Evolutionary conservation across 768 basidiomycete genomes (phyloP), one percentile per base, ranked within the genome.

Genomic region (Hirschioporus abietinus): DNA sequence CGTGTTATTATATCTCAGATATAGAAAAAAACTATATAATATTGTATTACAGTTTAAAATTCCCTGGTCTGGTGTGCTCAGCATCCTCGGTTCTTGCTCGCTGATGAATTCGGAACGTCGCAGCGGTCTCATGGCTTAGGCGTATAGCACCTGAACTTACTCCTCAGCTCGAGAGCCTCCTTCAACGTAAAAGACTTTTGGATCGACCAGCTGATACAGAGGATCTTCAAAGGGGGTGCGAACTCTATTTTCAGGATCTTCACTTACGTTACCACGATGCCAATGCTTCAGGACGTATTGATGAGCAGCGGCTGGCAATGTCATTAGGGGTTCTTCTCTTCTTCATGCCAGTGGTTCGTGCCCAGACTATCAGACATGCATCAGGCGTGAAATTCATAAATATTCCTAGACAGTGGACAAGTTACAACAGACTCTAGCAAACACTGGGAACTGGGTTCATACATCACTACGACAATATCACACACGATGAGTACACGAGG

Each of bases 401-500:
- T 30, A 30, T 30, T 30, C 30, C 30, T 52, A 52, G 42, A 52
- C 42, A 52, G 42, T 10, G 42, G 42, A 15, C 42, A 52, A 52
- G 42, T 52, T 6, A 52, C 12, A 52, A 52, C 12, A 52, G 42
- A 20, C 42, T 15, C 15, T 15, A 12, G 12, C 42, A 52, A 15
- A 52, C 20, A 52, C 1, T 52, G 42, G 20, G 42, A 52, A 12
- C 12, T 52, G 42, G 42, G 20, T 52, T 52, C 42, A 52, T 52
- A 52, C 42, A 52, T 52, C 42, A 52, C 42, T 52, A 15, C 20
- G 12, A 52, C 12, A 52, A 15, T 20, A 52, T 52, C 42, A 52
- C 42, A 52, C 42, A 52, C 42, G 42, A 52, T 52, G 42, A 52
- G 42, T 52, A 52, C 42, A 52, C 42, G 42, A 52, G 42, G 42